Conservation (phyloP, 2,329 filamentous ascomycete genomes). For the Neonectria faginata region DNA sequence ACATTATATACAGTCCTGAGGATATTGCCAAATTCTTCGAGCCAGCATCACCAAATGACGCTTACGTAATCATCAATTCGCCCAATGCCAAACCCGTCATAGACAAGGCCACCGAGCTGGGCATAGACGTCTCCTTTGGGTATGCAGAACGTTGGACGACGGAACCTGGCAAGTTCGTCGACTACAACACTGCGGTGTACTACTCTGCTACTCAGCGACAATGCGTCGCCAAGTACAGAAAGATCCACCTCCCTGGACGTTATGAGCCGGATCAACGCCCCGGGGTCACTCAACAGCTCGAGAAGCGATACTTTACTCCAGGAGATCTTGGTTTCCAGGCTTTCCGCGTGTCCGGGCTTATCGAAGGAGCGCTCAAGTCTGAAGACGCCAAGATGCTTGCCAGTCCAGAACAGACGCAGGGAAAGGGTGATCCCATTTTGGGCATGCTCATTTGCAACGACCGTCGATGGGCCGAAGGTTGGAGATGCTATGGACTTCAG, state of each 20-base stretch:
- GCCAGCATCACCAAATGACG: conserved; percentile 50
- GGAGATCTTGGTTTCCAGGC: conserved; percentile 65
- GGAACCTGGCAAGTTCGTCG: conserved; percentile 51
- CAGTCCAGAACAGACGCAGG: conserved; percentile 1
- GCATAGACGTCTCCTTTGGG: conserved; percentile 64
- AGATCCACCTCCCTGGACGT: conserved; percentile 66
- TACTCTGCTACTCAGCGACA: conserved; percentile 56
- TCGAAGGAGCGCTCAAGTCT: conserved; percentile 46
- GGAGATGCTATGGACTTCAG: conserved; percentile 61
- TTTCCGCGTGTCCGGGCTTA: conserved; percentile 62
- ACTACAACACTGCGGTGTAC: conserved; percentile 62
- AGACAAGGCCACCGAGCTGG: conserved; percentile 57
- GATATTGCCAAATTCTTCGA: conserved; percentile 65
- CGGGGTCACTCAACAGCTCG: conserved; percentile 63
- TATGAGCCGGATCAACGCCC: conserved; percentile 62
- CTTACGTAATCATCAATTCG: conserved; percentile 46
- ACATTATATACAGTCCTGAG: conserved; percentile 57
- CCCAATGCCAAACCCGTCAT: conserved; percentile 59
- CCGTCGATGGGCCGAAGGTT: conserved; percentile 64
- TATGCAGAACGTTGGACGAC: conserved; percentile 59
- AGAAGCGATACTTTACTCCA: conserved; percentile 66
- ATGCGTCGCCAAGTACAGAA: conserved; percentile 65
- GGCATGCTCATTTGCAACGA: conserved; percentile 69
- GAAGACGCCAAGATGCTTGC: conserved; percentile 41
- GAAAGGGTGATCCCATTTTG: conserved; percentile 62